Percentiles rank a stretch among this genome's conserved stretches.
These are phyloP conservation scores for Boletus pseudopeckii DNA, from an alignment of 768 basidiomycete species.

Conservation along the genomic window DNA sequence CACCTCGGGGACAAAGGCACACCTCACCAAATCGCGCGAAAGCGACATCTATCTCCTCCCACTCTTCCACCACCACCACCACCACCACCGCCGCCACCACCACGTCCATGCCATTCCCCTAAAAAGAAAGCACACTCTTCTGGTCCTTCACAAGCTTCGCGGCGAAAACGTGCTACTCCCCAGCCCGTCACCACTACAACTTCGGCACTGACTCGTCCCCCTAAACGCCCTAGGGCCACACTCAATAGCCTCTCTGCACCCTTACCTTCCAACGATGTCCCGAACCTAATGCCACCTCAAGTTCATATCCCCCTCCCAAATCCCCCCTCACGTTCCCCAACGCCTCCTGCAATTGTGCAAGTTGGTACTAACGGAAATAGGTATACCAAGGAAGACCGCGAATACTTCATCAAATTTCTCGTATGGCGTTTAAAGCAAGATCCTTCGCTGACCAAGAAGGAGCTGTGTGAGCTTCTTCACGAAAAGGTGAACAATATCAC, in stretches of 20 bases:
- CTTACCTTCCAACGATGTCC: slow-evolving; percentile 29
- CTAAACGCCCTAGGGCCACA: slow-evolving; percentile 38
- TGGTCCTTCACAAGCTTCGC: slow-evolving; percentile 23
- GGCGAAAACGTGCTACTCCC: slow-evolving; percentile 21
- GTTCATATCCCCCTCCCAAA: slow-evolving; percentile 55
- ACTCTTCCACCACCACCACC: not conserved
- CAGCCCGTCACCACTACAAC: slow-evolving; percentile 19
- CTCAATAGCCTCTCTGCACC: slow-evolving; percentile 60
- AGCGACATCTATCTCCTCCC: slow-evolving; percentile 28
- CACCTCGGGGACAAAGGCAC: slow-evolving; percentile 8
- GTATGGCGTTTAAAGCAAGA: slow-evolving; percentile 58
- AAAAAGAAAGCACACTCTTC: slow-evolving; percentile 23
- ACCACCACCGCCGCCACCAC: slow-evolving; percentile 21
- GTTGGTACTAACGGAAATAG: slow-evolving; percentile 49
- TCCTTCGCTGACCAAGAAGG: slow-evolving; percentile 47
- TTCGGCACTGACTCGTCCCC: slow-evolving; percentile 23
- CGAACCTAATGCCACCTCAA: slow-evolving; percentile 58
- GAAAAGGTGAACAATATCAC: slow-evolving; percentile 42
- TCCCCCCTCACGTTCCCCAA: slow-evolving; percentile 68
- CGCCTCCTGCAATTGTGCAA: slow-evolving; percentile 54
- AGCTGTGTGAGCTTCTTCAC: slow-evolving; percentile 52
- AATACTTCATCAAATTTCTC: slow-evolving; percentile 65
- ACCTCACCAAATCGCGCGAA: slow-evolving; percentile 35
- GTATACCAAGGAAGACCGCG: slow-evolving; percentile 64
- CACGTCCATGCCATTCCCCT: slow-evolving; percentile 26